phyloP scores from a whole-genome alignment of 2,329 filamentous ascomycete species.

The Arthroderma sp. region DNA sequence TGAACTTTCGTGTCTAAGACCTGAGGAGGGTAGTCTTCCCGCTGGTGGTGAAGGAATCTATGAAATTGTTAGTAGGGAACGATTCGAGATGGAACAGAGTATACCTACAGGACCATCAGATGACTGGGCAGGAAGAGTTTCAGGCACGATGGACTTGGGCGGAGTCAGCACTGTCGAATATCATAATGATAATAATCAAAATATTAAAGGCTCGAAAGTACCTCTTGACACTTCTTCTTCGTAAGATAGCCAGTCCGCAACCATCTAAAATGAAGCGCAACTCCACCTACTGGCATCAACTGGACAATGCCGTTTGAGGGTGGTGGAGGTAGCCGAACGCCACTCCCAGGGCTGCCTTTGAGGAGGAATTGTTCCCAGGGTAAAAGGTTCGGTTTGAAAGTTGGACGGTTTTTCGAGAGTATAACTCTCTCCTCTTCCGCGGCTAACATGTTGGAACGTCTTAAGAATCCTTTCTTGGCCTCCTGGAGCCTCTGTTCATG shows the following conservation, averaged over 20 bases:
- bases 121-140: no score
- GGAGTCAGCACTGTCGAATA: no score
- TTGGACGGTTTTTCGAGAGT: slow-evolving; percentile 5
- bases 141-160: no score
- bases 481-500: background rate
- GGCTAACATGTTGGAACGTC: slow-evolving; percentile 3
- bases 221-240: slow-evolving; percentile 1
- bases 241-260: slow-evolving; percentile 1
- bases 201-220: background rate
- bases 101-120: no score
- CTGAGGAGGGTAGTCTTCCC: no score
- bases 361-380: slow-evolving; percentile 12
- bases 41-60: no score
- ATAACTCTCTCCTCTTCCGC: slow-evolving; percentile 4
- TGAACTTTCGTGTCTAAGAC: no score
- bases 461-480: background rate
- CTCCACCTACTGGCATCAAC: slow-evolving; percentile 8
- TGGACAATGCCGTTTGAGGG: slow-evolving; percentile 4
- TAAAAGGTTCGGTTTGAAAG: slow-evolving; percentile 3
- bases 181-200: background rate
- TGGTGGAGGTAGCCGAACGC: slow-evolving; percentile 2
- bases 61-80: no score
- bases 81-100: no score
- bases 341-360: slow-evolving; percentile 8
- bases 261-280: slow-evolving; percentile 8